Conservation (phyloP, 140 eudicot genomes). For the Anethum foeniculum region DNA sequence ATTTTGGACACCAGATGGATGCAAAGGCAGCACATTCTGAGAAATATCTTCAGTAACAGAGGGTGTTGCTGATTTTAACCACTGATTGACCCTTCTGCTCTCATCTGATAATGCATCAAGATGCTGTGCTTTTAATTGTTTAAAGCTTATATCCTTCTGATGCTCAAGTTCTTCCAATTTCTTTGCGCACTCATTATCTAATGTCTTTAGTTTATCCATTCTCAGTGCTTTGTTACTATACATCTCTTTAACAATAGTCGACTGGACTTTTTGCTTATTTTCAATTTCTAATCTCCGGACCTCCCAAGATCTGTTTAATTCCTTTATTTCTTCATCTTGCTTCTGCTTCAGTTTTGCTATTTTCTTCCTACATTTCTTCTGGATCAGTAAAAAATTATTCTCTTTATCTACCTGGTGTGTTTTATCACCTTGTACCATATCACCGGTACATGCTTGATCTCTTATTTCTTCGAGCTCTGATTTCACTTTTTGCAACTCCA, state of each 20-base stretch:
- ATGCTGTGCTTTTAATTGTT: constrained; percentile 30
- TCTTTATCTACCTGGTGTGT: background rate
- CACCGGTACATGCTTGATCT: constrained; percentile 4
- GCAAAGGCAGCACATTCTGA: background rate
- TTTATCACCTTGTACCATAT: background rate
- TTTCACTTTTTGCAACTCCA: constrained; percentile 7
- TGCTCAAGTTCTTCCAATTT: constrained; percentile 27
- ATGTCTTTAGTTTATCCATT: constrained; percentile 20
- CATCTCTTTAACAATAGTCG: constrained; percentile 19
- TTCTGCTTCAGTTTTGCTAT: constrained; percentile 19
- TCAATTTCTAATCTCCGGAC: constrained; percentile 19
- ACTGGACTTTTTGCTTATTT: constrained; percentile 17
- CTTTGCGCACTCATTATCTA: constrained; percentile 18
- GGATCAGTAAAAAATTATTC: constrained; percentile 10
- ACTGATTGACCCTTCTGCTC: constrained; percentile 12
- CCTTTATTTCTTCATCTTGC: constrained; percentile 22
- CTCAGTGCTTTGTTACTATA: constrained; percentile 16
- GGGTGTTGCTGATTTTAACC: constrained; percentile 19
- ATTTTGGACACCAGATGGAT: constrained; percentile 5
- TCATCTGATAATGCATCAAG: constrained; percentile 22
- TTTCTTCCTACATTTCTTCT: constrained; percentile 23
- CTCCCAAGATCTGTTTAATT: constrained; percentile 29
- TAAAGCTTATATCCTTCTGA: constrained; percentile 19
- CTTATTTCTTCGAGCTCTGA: background rate
- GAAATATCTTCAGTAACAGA: constrained; percentile 2